These are phyloP conservation scores for Pseudoscleropodium purum DNA, from an alignment of 225 moss, liverwort and hornwort species.

Conservation along the genomic window DNA sequence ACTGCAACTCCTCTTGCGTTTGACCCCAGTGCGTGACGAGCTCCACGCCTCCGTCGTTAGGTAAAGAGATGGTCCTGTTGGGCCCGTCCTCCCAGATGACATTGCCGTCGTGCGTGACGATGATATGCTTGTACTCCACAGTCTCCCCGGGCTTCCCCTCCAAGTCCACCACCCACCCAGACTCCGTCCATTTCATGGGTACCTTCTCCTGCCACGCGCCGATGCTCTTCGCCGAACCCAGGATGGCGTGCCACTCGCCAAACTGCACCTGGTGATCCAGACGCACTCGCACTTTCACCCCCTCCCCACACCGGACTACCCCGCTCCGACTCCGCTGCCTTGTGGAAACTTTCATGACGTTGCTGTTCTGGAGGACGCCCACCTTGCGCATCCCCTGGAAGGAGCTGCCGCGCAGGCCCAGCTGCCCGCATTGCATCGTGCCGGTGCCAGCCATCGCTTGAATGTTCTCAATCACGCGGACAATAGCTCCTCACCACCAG, in stretches of 20 bases:
- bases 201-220: conserved; percentile 81
- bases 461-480: neutral
- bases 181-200: conserved; percentile 79
- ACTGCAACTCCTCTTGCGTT: conserved; percentile 56
- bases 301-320: conserved; percentile 50
- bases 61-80: conserved; percentile 59
- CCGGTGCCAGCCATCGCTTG: conserved; percentile 15
- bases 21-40: conserved; percentile 77
- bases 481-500: neutral
- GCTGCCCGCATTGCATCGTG: conserved; percentile 24
- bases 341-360: neutral
- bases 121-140: conserved; percentile 84
- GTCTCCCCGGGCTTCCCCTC: conserved; percentile 71
- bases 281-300: conserved; percentile 65
- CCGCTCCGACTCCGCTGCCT: neutral
- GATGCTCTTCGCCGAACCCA: conserved; percentile 71
- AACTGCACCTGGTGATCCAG: conserved; percentile 83
- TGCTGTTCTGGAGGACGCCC: neutral
- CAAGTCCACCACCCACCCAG: conserved; percentile 81
- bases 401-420: conserved; percentile 9
- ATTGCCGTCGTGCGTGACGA: conserved; percentile 64
- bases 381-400: conserved; percentile 16
- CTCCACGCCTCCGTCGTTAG: conserved; percentile 42
- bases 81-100: conserved; percentile 78
- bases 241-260: conserved; percentile 72